Conservation (phyloP, 2,329 filamentous ascomycete genomes). For the Penicillium sp. region DNA sequence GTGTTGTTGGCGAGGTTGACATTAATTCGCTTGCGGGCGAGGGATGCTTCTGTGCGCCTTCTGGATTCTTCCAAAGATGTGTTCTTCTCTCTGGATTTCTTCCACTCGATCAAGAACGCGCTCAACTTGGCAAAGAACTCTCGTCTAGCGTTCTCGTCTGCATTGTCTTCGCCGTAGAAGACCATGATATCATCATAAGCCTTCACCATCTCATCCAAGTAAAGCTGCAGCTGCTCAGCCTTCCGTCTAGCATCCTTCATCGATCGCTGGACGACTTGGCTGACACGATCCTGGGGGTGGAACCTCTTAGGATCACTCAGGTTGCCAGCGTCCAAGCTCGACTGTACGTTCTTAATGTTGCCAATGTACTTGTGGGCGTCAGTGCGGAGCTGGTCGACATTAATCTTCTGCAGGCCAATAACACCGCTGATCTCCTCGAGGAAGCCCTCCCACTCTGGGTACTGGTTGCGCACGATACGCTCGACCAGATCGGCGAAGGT, state of each 20-base stretch:
- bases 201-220: constrained; percentile 86
- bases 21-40: constrained; percentile 74
- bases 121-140: constrained; percentile 96
- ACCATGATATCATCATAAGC: constrained; percentile 94
- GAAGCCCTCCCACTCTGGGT: constrained; percentile 92
- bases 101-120: constrained; percentile 88
- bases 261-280: constrained; percentile 80
- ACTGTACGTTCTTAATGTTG: constrained; percentile 91
- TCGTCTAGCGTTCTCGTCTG: constrained; percentile 85
- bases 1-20: constrained; percentile 65
- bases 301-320: constrained; percentile 96
- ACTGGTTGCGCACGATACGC: constrained; percentile 92
- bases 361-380: constrained; percentile 92
- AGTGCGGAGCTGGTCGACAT: constrained; percentile 82
- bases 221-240: constrained; percentile 91
- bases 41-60: constrained; percentile 81
- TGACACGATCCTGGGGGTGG: constrained; percentile 93
- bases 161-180: constrained; percentile 91
- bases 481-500: constrained; percentile 95
- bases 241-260: constrained; percentile 98
- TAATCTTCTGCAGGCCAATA: constrained; percentile 78
- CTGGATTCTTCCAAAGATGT: constrained; percentile 74
- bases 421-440: constrained; percentile 79
- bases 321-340: constrained; percentile 87
- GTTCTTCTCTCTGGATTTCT: constrained; percentile 95